phyloP scores from a whole-genome alignment of 208 protist genomes.

The Sergeia podlipaevii region DNA sequence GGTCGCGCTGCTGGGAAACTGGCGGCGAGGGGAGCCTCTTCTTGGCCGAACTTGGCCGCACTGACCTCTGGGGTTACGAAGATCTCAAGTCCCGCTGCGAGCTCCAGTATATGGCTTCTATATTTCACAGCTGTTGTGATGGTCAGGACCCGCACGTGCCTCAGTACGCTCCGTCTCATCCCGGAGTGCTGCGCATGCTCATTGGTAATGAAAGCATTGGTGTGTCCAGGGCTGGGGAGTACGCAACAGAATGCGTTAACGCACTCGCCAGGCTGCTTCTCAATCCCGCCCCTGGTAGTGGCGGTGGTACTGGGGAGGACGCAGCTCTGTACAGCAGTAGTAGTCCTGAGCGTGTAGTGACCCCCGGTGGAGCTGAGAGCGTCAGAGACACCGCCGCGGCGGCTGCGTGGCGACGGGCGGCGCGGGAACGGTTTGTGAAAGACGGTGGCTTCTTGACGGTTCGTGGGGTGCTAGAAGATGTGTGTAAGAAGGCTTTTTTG shows the following conservation, averaged over 20 bases:
- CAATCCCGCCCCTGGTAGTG: slow-evolving; percentile 6
- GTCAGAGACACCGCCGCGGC: too few relatives aligned
- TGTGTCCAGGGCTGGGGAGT: slow-evolving; percentile 17
- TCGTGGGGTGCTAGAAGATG: slow-evolving; percentile 34
- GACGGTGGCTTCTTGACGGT: slow-evolving; percentile 41
- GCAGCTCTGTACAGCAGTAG: neutral
- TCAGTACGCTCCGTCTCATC: slow-evolving; percentile 61
- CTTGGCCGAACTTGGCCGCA: slow-evolving; percentile 41
- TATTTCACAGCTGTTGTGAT: slow-evolving; percentile 63
- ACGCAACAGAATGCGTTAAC: slow-evolving; percentile 28
- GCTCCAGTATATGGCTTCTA: slow-evolving; percentile 34
- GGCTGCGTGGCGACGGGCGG: slow-evolving; percentile 20
- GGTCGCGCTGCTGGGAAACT: too few relatives aligned
- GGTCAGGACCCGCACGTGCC: slow-evolving; percentile 35
- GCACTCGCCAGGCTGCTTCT: slow-evolving; percentile 40
- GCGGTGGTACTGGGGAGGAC: neutral
- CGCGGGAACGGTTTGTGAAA: slow-evolving; percentile 41
- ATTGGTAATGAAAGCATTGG: slow-evolving; percentile 16
- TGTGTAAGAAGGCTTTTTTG: slow-evolving; percentile 46
- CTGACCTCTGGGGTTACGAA: slow-evolving; percentile 47
- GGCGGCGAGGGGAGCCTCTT: slow-evolving; percentile 32
- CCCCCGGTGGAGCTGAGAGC: too few relatives aligned
- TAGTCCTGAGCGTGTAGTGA: too few relatives aligned
- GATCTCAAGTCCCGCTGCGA: slow-evolving; percentile 41
- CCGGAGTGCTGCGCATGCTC: slow-evolving; percentile 46